Evolutionary conservation across 371 early-diverging fungal species (phyloP), one percentile per base, ranked within the genome.

Genomic region (Saksenaea vasiformis): DNA sequence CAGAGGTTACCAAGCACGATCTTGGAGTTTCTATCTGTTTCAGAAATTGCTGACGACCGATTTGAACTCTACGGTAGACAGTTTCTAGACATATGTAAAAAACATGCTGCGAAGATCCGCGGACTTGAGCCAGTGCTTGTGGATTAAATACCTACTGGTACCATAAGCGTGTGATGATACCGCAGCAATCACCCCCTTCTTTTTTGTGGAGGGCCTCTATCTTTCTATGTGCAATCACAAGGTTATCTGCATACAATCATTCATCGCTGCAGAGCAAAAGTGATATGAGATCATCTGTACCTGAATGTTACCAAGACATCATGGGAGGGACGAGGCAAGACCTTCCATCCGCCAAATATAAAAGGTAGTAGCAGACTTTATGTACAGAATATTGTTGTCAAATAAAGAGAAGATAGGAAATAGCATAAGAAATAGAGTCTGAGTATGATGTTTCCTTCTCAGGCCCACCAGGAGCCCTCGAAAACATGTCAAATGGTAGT

Each of bases 51-150:
- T 3, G 65, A 66, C 38, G 68, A 64, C 3, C 51, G 54, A 1
- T 70, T 37, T 54, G 61, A 44, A 4, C 22, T 22, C 0, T 68
- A 54, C 26, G 74, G 74, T 22, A 9, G 31, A 1, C 34, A 22
- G 5, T 70, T 74, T 35, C 22, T 67, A 0, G 41, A 38, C 0
- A 66, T 74, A 14, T 68, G 58, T 11, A 38, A 62, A 22, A 68
- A 64, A n/a, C 60, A 72, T 35, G 56, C 63, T 19, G 31, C 56
- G 31, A 34, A 55, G 13, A 55, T 55, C 26, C 58, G 27, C 24
- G 47, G 10, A 3, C 60, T 11, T n/a, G 10, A 24, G 8, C 15
- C 34, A 26, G 28, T 15, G 14, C 24, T 47, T 34, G 34, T 9
- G 9, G 7, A 24, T 9, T 47, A n/a, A 24, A 47, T 14, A 7